These are phyloP conservation scores for Malbranchea cinnamomea DNA, from an alignment of 2,329 filamentous ascomycete species.

Conservation along the genomic window DNA sequence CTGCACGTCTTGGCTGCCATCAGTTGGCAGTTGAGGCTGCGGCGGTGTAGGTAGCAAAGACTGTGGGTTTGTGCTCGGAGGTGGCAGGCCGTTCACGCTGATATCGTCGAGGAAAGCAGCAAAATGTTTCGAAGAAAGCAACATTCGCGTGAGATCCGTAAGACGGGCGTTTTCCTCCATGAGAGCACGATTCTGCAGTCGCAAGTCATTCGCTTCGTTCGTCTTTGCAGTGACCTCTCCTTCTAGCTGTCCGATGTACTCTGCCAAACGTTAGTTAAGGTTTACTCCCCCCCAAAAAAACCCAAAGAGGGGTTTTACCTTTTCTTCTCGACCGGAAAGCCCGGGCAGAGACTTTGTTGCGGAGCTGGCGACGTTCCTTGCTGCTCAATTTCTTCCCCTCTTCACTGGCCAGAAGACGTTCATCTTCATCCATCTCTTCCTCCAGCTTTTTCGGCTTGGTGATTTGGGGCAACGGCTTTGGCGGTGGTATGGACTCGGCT, in stretches of 20 bases:
- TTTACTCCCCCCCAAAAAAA: slow-evolving; percentile 3
- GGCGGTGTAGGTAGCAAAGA: too few relatives aligned
- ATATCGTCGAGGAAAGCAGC: slow-evolving; percentile 63
- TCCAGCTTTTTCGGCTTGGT: slow-evolving; percentile 77
- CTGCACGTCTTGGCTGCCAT: slow-evolving; percentile 37
- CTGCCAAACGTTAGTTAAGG: slow-evolving; percentile 45
- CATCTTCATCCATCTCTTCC: slow-evolving; percentile 97
- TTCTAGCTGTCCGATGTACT: slow-evolving; percentile 94
- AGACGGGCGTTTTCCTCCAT: slow-evolving; percentile 74
- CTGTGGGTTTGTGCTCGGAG: slow-evolving; percentile 18
- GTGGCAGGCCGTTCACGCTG: slow-evolving; percentile 42
- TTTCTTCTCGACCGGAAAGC: slow-evolving; percentile 97
- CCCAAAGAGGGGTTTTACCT: slow-evolving; percentile 44
- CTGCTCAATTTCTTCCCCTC: slow-evolving; percentile 98
- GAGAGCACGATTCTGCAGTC: slow-evolving; percentile 65
- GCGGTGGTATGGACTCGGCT: slow-evolving; percentile 28
- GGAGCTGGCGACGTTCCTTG: slow-evolving; percentile 91
- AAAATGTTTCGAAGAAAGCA: slow-evolving; percentile 68
- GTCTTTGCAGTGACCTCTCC: slow-evolving; percentile 71
- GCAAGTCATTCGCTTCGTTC: slow-evolving; percentile 68
- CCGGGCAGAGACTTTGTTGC: slow-evolving; percentile 96
- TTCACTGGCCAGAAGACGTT: slow-evolving; percentile 83
- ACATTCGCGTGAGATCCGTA: slow-evolving; percentile 63
- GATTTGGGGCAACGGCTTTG: slow-evolving; percentile 45
- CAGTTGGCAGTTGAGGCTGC: slow-evolving; percentile 30